Percentiles rank a stretch among this genome's conserved stretches.
phyloP scores from a whole-genome alignment of 2,329 filamentous ascomycete genomes.

The Neofusicoccum sp. region DNA sequence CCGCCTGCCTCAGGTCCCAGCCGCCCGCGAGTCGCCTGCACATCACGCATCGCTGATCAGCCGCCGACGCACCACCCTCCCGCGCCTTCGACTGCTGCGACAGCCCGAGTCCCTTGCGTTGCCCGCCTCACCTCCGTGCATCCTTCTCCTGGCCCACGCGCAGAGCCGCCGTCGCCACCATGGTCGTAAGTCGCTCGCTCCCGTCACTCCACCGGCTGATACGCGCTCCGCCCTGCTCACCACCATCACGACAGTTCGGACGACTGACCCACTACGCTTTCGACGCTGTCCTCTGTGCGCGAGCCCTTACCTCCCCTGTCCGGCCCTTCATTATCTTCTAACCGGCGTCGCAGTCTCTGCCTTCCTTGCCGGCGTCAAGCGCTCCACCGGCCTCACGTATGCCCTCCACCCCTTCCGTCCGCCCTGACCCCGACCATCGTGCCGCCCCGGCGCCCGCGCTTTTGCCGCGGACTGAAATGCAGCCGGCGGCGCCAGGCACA shows the following conservation, averaged over 20 bases:
- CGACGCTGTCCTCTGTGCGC: conserved; percentile 87
- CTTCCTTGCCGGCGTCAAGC: conserved; percentile 94
- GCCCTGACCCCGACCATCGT: conserved; percentile 25
- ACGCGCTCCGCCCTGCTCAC: conserved; percentile 50
- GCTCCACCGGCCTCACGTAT: conserved; percentile 97
- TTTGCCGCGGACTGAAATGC: conserved; percentile 6
- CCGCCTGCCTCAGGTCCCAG: conserved; percentile 9
- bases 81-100: neutral
- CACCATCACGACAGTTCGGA: conserved; percentile 74
- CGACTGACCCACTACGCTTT: conserved; percentile 93
- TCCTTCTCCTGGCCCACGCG: conserved; percentile 5
- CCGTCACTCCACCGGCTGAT: conserved; percentile 21
- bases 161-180: conserved; percentile 27
- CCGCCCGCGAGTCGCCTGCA: conserved; percentile 19
- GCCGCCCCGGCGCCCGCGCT: conserved; percentile 18
- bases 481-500: conserved; percentile 3
- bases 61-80: conserved; percentile 21
- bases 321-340: conserved; percentile 14
- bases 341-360: conserved; percentile 70
- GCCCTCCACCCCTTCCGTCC: conserved; percentile 45
- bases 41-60: conserved; percentile 17
- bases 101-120: neutral
- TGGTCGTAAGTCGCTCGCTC: conserved; percentile 41
- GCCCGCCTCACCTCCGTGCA: conserved; percentile 19
- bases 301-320: neutral